These are phyloP conservation scores for Entonaema liquescens DNA, from an alignment of 495 filamentous ascomycete species.

Conservation along the genomic window DNA sequence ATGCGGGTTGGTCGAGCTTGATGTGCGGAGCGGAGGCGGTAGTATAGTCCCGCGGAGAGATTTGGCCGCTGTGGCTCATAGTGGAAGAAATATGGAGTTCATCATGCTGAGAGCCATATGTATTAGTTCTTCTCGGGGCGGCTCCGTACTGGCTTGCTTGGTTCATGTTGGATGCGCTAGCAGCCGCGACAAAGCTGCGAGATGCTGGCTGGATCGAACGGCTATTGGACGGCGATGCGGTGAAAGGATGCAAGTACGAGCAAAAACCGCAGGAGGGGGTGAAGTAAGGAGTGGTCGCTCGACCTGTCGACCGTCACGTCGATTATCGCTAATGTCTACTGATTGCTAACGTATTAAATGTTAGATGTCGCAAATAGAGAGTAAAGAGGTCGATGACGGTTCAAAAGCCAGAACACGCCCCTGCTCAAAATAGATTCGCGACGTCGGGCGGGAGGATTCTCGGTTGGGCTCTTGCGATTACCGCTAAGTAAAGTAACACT, in stretches of 20 bases:
- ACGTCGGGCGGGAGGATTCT: conserved; percentile 35
- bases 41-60: conserved; percentile 60
- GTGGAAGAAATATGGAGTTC: conserved; percentile 81
- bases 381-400: conserved; percentile 14
- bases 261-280: conserved; percentile 1
- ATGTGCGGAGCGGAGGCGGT: conserved; percentile 64
- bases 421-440: conserved; percentile 30
- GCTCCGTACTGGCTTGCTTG: conserved; percentile 54
- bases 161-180: conserved; percentile 60
- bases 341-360: conserved; percentile 15
- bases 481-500: neutral
- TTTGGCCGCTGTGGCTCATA: conserved; percentile 56
- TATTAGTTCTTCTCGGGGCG: conserved; percentile 53
- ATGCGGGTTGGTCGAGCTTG: conserved; percentile 67
- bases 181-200: conserved; percentile 61
- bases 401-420: conserved; percentile 3
- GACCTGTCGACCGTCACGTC: conserved; percentile 9
- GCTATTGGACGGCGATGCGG: conserved; percentile 25
- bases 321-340: conserved; percentile 8
- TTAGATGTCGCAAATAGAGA: conserved; percentile 23
- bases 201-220: conserved; percentile 59
- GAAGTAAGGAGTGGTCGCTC: conserved; percentile 2
- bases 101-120: conserved; percentile 62
- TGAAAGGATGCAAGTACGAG: conserved; percentile 13
- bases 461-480: conserved; percentile 37